Evolutionary conservation across 306 rosid species (phyloP).

Genomic region (Dalbergia oliveri): DNA sequence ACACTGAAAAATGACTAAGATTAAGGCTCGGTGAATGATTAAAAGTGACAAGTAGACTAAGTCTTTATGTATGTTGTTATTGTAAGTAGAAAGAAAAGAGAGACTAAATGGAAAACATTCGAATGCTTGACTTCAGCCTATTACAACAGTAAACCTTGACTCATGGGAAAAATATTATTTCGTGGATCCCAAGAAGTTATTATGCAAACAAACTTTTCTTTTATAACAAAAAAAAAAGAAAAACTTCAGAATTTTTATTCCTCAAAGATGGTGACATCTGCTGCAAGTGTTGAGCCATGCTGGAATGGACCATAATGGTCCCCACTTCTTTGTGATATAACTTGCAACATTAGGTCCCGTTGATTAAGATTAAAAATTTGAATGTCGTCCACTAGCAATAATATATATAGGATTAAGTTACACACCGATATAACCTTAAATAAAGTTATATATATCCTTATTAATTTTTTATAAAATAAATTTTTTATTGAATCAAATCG

Average conservation of each 20-base stretch:
- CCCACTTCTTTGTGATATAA: conserved; percentile 45
- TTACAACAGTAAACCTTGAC: neutral
- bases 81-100: neutral
- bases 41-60: neutral
- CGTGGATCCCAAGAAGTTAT: neutral
- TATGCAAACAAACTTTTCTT: neutral
- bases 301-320: conserved; percentile 37
- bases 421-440: too few relatives aligned
- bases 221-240: too few relatives aligned
- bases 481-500: too few relatives aligned
- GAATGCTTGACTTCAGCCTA: neutral
- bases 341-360: conserved; percentile 37
- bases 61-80: neutral
- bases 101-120: neutral
- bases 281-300: conserved; percentile 34
- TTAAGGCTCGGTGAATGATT: neutral
- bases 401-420: too few relatives aligned
- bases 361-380: conserved; percentile 47
- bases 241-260: neutral
- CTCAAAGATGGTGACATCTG: conserved; percentile 30
- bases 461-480: too few relatives aligned
- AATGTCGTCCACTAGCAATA: conserved; percentile 50
- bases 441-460: too few relatives aligned
- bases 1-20: neutral
- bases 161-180: neutral